These are phyloP conservation scores for Hypoxylon sp. DNA, from an alignment of 2,329 filamentous ascomycete genomes.

Conservation along the genomic window DNA sequence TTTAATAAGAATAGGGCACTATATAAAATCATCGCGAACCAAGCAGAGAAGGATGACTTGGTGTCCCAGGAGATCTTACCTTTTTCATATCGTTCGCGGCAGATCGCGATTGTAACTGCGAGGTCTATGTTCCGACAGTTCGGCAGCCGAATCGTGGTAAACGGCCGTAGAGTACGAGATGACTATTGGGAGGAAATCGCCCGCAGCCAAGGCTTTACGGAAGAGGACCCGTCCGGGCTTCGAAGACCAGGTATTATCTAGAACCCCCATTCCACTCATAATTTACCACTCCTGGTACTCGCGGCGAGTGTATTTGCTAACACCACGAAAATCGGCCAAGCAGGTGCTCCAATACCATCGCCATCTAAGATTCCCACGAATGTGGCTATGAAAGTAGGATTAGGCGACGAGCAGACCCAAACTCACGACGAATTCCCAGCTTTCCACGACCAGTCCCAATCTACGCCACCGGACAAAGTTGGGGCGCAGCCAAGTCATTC, in stretches of 20 bases:
- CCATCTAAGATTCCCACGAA: too few relatives aligned
- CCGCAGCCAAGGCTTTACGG: slow-evolving; percentile 96
- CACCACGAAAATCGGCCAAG: too few relatives aligned
- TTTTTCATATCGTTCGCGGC: slow-evolving; percentile 97
- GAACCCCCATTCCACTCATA: too few relatives aligned
- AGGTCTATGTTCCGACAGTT: slow-evolving; percentile 99
- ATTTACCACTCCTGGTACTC: too few relatives aligned
- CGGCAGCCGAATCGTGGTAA: slow-evolving; percentile 91
- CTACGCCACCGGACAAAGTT: too few relatives aligned
- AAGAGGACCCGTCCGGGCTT: slow-evolving; percentile 75
- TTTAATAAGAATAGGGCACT: slow-evolving; percentile 99
- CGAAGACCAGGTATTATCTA: too few relatives aligned
- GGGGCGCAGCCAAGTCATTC: not conserved
- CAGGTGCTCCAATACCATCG: too few relatives aligned
- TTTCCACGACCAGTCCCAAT: too few relatives aligned
- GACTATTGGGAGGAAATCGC: slow-evolving; percentile 99
- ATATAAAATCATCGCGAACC: slow-evolving; percentile 97
- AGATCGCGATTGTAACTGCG: slow-evolving; percentile 98
- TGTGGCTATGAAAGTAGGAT: too few relatives aligned
- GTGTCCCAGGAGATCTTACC: slow-evolving; percentile 95
- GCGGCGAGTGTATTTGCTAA: too few relatives aligned
- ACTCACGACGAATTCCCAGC: too few relatives aligned
- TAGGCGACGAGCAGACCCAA: too few relatives aligned
- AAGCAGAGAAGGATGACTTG: slow-evolving; percentile 95
- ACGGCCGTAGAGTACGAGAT: slow-evolving; percentile 91